A percentile compares a stretch with the other conserved stretches of the same genome.
phyloP scores from a whole-genome alignment of 139 green algal genomes.

The Closterium sp. region DNA sequence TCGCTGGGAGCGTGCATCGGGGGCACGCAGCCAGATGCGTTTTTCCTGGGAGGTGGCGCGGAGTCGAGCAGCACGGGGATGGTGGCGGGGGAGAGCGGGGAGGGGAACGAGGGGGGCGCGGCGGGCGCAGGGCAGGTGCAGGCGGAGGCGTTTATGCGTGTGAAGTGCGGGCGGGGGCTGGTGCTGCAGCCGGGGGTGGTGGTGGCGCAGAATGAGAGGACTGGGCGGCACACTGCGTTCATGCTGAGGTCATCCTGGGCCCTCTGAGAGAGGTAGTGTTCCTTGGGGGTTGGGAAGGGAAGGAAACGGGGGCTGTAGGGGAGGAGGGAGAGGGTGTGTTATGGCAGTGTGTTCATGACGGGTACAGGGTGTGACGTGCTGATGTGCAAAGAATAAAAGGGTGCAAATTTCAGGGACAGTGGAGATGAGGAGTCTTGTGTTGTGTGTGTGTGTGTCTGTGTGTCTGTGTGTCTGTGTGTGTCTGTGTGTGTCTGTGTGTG shows the following conservation, averaged over 20 bases:
- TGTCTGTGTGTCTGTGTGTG: no score
- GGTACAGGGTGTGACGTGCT: background rate
- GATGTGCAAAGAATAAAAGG: background rate
- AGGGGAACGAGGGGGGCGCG: background rate
- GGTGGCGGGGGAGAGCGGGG: background rate
- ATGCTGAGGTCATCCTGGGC: slow-evolving; percentile 21
- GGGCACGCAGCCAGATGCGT: slow-evolving; percentile 5
- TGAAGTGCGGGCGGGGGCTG: slow-evolving; percentile 15
- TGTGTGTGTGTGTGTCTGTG: no score
- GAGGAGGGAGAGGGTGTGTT: background rate
- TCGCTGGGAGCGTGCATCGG: background rate
- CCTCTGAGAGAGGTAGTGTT: slow-evolving; percentile 9
- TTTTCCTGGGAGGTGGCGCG: background rate
- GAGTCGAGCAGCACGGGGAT: background rate
- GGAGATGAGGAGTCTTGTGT: background rate
- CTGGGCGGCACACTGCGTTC: slow-evolving; percentile 7
- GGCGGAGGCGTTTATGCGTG: slow-evolving; percentile 35
- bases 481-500: no score
- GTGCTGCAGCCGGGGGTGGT: slow-evolving; percentile 36
- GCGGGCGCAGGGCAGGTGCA: slow-evolving; percentile 16
- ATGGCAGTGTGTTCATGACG: background rate
- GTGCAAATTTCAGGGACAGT: background rate
- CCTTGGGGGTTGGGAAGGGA: background rate
- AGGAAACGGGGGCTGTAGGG: background rate
- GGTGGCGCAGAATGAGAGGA: background rate